These are phyloP conservation scores for Rhizopogon vesiculosus DNA, from an alignment of 768 basidiomycete genomes.

Conservation along the genomic window DNA sequence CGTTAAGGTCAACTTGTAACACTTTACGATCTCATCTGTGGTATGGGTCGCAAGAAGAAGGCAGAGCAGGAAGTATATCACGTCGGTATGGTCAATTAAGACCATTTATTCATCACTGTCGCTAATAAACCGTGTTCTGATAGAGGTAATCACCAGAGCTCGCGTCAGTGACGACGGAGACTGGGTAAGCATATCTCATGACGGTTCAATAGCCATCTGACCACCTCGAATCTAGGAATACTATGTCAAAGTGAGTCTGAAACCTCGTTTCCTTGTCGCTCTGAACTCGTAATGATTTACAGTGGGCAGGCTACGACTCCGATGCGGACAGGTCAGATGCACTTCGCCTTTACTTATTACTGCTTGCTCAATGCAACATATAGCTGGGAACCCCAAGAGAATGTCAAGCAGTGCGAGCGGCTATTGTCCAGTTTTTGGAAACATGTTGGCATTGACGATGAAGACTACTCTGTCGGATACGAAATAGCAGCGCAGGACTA, in stretches of 20 bases:
- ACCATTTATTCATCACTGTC: not conserved
- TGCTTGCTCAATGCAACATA: not conserved
- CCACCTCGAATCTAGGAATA: constrained; percentile 45
- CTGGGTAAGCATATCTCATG: constrained; percentile 41
- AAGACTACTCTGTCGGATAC: constrained; percentile 48
- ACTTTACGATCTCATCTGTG: not conserved
- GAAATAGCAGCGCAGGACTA: constrained; percentile 34
- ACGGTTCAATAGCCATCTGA: not conserved
- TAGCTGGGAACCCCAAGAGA: constrained; percentile 69
- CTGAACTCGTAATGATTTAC: constrained; percentile 1
- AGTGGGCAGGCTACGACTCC: constrained; percentile 68
- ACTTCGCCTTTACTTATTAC: not conserved
- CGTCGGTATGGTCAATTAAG: constrained; percentile 36
- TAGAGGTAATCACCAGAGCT: constrained; percentile 61
- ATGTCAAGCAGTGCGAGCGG: constrained; percentile 53
- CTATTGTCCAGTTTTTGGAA: constrained; percentile 63
- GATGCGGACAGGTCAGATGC: constrained; percentile 48
- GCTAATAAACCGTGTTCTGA: not conserved
- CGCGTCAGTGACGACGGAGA: constrained; percentile 42
- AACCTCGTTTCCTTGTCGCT: not conserved
- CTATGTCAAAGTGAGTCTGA: constrained; percentile 50
- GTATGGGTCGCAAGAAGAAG: constrained; percentile 24
- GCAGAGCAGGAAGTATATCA: constrained; percentile 36
- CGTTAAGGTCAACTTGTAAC: no score
- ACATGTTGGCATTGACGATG: constrained; percentile 52